Conservation (phyloP, 441 rosid genomes). For the Populus hybrid region DNA sequence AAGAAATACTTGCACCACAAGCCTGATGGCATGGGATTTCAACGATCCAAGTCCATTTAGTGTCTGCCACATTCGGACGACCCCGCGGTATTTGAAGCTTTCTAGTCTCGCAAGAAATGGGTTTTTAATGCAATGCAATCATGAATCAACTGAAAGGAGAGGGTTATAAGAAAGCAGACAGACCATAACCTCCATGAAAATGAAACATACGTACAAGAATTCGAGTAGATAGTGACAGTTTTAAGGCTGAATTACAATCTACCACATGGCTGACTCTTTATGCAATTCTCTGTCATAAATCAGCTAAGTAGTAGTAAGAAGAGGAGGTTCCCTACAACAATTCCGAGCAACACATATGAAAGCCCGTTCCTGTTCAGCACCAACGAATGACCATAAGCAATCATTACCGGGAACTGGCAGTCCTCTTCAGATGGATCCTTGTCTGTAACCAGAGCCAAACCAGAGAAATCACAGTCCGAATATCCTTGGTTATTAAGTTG, state of each 20-base stretch:
- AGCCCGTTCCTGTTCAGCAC: background rate
- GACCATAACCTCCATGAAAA: background rate
- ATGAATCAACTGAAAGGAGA: too few species aligned
- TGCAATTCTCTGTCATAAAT: too few species aligned
- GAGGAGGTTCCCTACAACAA: slow-evolving; percentile 13
- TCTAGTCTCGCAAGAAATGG: background rate
- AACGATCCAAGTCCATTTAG: too few species aligned
- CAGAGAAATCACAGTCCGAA: slow-evolving; percentile 54
- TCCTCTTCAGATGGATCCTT: slow-evolving; percentile 58
- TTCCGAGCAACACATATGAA: slow-evolving; percentile 16
- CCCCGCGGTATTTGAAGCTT: background rate
- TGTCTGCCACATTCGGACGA: too few species aligned
- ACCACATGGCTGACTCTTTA: background rate
- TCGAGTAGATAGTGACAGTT: background rate
- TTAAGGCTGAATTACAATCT: background rate
- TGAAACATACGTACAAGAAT: background rate
- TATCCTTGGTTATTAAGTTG: slow-evolving; percentile 62
- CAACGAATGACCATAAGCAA: slow-evolving; percentile 28
- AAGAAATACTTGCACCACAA: background rate
- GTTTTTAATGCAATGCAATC: background rate
- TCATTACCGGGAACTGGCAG: slow-evolving; percentile 71
- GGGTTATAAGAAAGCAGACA: too few species aligned
- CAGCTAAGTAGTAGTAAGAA: slow-evolving; percentile 17
- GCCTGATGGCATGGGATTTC: background rate
- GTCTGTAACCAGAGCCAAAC: slow-evolving; percentile 36